Evolutionary conservation across 805 yeast genomes (phyloP), one percentile per base, ranked within the genome.

Genomic region (Ogataea ganodermae): DNA sequence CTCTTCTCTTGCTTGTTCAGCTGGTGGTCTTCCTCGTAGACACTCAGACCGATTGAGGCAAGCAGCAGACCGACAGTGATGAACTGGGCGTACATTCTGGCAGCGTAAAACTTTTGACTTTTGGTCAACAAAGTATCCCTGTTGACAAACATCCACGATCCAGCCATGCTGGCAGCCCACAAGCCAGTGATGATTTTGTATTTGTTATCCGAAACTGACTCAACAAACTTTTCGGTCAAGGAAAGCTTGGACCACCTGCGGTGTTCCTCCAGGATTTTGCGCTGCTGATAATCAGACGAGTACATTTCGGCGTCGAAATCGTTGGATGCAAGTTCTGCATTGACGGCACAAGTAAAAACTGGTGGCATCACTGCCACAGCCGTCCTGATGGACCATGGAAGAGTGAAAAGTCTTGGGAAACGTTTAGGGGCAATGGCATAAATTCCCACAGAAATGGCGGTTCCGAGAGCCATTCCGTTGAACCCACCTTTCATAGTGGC

Each of bases 31-130:
- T 78, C 81, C 57, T 85, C 89, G 53, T 80, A 83, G 68, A 82
- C 76, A 37, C 83, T 74, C 55, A 84, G 68, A 43, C 82, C 81
- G 60, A 89, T 76, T 0, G 94, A 80, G 18, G 83, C 89, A 45
- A 88, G 67, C 54, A 88, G 69, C 51, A 88, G 69, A 9, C 78
- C 77, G 45, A 89, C 90, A 1, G 96, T 86, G 45, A 86, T 68
- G 54, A 85, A 87, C 67, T 89, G 96, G 9, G 96, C 96, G 63
- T 88, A 88, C 86, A 88, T 88, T 78, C 96, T 83, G 26, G 95
- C 95, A 63, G 85, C 91, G 27, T 86, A 94, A 41, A 86, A 80
- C 66, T 86, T 89, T 70, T 89, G 96, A 4, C 94, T 70, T 53
- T 74, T 77, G 45, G 88, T 79, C 84, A 89, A 78, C 63, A 82